phyloP scores from a whole-genome alignment of 257 asterid species.

The Solanum pimpinellifolium region DNA sequence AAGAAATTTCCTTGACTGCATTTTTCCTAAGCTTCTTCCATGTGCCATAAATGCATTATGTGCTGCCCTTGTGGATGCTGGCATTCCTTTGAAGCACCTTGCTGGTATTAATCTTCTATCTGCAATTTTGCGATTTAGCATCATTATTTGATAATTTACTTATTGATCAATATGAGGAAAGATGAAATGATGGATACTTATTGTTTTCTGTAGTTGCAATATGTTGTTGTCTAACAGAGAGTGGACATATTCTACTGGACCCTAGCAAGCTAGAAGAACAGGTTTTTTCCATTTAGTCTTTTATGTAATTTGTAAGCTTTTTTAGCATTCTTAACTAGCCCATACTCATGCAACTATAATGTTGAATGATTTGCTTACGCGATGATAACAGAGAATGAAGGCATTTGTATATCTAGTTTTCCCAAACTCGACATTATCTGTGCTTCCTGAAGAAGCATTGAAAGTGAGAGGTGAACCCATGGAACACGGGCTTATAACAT shows the following conservation, averaged over 20 bases:
- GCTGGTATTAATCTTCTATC: constrained; percentile 40
- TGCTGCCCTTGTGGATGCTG: constrained; percentile 91
- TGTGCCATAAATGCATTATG: constrained; percentile 95
- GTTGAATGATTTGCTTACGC: not conserved
- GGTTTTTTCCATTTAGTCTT: constrained; percentile 21
- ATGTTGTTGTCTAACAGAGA: constrained; percentile 58
- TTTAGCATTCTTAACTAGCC: not conserved
- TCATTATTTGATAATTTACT: constrained; percentile 4
- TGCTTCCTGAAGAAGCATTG: constrained; percentile 41
- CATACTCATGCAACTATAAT: not conserved
- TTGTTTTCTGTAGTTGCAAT: constrained; percentile 47
- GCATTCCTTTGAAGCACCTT: constrained; percentile 72
- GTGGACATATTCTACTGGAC: constrained; percentile 57
- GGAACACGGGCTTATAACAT: constrained; percentile 58
- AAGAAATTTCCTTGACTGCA: constrained; percentile 44
- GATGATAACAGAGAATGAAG: constrained; percentile 60
- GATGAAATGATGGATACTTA: not conserved
- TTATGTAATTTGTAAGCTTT: not conserved
- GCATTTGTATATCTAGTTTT: constrained; percentile 65
- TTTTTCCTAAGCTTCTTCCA: constrained; percentile 64
- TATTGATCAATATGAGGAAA: not conserved
- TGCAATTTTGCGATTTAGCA: not conserved
- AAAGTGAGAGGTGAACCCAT: constrained; percentile 22
- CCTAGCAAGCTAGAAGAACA: constrained; percentile 78
- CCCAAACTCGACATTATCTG: constrained; percentile 54